Percentiles rank a stretch among this genome's conserved stretches.
phyloP scores from a whole-genome alignment of 768 basidiomycete genomes.

The Royoungia palumana region DNA sequence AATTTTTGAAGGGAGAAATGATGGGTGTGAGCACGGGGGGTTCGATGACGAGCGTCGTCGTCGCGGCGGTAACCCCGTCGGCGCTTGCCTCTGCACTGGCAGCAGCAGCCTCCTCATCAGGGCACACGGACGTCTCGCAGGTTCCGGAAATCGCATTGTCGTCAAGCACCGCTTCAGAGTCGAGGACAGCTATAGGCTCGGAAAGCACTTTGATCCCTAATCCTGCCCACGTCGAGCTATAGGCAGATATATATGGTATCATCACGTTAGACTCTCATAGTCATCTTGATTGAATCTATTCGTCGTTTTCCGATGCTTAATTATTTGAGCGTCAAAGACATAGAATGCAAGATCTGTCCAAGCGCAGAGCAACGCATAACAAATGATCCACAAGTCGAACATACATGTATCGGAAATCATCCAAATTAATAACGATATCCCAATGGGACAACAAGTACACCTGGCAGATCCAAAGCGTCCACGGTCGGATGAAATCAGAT shows the following conservation, averaged over 20 bases:
- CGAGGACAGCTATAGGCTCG: background rate
- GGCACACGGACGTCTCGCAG: background rate
- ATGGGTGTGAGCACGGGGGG: background rate
- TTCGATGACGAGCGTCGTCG: slow-evolving; percentile 8
- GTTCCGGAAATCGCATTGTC: background rate
- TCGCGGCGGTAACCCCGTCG: slow-evolving; percentile 3
- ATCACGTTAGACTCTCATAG: background rate
- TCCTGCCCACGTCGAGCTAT: slow-evolving; percentile 17
- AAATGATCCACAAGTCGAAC: too few relatives aligned
- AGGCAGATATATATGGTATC: slow-evolving; percentile 1
- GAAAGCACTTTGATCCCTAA: slow-evolving; percentile 1
- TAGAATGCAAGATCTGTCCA: too few relatives aligned
- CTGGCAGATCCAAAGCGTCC: too few relatives aligned
- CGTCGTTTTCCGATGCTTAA: background rate
- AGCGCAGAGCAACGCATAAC: too few relatives aligned
- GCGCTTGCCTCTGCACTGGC: slow-evolving; percentile 12
- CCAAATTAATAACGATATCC: too few relatives aligned
- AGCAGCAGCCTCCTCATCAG: slow-evolving; percentile 2
- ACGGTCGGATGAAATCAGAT: too few relatives aligned
- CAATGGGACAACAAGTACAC: too few relatives aligned
- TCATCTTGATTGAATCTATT: background rate
- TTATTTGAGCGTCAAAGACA: too few relatives aligned
- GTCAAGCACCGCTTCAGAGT: background rate
- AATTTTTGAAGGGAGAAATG: slow-evolving; percentile 7
- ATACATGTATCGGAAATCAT: too few relatives aligned